Evolutionary conservation across 805 yeast species (phyloP), one percentile per base, ranked within the genome.

Genomic region (Kockiozyma suomiensis): DNA sequence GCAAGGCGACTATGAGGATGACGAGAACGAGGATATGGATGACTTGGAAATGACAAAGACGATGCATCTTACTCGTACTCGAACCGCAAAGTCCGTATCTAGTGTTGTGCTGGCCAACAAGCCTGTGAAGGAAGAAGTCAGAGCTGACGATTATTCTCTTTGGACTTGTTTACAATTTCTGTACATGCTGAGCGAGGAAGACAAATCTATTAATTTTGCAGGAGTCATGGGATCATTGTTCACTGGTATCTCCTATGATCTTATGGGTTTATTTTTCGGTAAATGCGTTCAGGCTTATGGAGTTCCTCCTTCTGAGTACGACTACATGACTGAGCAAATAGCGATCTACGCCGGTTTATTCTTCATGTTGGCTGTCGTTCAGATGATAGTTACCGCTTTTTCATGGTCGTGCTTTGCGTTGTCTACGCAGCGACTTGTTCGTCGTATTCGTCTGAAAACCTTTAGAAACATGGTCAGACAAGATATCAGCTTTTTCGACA

Each of bases 191-290:
- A 48, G 58, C 25, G 35, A 48, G 17, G 51, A 40, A 21, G 65
- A 61, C 17, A 46, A 47, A 17, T 28, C 37, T n/a, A 25, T 37
- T 33, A 61, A 58, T 21, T 12, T 50, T 3, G 15, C 50, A 7
- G 65, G 57, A 17, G 41, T 54, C 4, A 10, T 46, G 33, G 47
- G 62, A 2, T 68, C 78, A 43, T 43, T 68, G n/a, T 48, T 71
- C 15, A 63, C 69, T 17, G 79, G 79, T 12, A 70, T 73, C 58
- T 75, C 76, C 19, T 76, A 73, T 61, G 73, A 76, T 13, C 70
- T 76, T 6, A 50, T 56, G 54, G 61, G 56, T 38, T 19, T 57
- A 4, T 66, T 74, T 65, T 60, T 50, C 21, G 65, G 56, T 25
- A 37, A 41, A 19, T 49, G 56, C 30, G 38, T 57, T 8, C 45